phyloP scores from a whole-genome alignment of 2,329 filamentous ascomycete species.

The Hymenoscyphus albidus region DNA sequence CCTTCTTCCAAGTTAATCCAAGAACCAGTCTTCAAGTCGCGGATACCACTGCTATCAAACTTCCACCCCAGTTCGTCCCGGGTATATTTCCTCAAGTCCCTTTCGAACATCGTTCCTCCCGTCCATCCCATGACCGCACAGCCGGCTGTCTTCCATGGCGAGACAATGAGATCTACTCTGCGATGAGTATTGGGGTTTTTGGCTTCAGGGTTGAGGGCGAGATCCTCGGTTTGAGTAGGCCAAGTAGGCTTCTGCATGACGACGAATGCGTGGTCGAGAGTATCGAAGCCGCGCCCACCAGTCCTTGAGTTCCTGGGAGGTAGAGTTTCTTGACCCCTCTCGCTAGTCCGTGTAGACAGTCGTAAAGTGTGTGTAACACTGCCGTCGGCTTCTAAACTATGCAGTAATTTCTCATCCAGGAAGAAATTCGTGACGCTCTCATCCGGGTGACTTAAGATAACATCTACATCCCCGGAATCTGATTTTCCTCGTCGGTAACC shows the following conservation, averaged over 20 bases:
- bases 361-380: conserved; percentile 81
- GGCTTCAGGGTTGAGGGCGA: conserved; percentile 24
- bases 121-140: conserved; percentile 88
- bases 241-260: conserved; percentile 77
- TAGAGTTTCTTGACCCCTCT: conserved; percentile 63
- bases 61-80: conserved; percentile 70
- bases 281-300: conserved; percentile 66
- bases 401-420: conserved; percentile 64
- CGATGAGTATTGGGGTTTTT: conserved; percentile 73
- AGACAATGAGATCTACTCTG: conserved; percentile 87
- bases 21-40: conserved; percentile 59
- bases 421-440: conserved; percentile 64
- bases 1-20: conserved; percentile 70
- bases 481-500: conserved; percentile 64
- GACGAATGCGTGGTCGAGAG: conserved; percentile 84
- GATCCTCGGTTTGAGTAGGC: conserved; percentile 38
- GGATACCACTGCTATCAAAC: conserved; percentile 86
- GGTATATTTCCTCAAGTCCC: conserved; percentile 78
- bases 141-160: conserved; percentile 82
- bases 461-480: conserved; percentile 75
- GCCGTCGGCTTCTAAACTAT: conserved; percentile 58
- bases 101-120: conserved; percentile 83
- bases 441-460: conserved; percentile 77
- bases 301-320: conserved; percentile 43
- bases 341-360: conserved; percentile 64